Evolutionary conservation across 345 rosid genomes (phyloP), one percentile per base, ranked within the genome.

Genomic region (Syzygium aqueum): DNA sequence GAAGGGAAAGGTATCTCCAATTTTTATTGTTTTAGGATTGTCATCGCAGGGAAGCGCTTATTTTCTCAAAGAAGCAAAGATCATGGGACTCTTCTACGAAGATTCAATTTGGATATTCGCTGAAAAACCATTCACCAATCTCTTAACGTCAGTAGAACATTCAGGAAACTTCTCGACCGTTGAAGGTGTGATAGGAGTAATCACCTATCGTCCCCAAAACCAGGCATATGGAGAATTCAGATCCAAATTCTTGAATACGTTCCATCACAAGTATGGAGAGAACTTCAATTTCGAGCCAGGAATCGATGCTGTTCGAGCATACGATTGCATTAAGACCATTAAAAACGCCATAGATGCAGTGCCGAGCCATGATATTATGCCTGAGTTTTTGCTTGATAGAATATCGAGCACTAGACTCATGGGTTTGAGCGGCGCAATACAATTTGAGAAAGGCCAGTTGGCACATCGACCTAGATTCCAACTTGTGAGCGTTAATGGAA

Each of bases 21-120:
- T 92, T 87, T 92, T 93, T 50, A 85, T 93, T 27, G 87, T 94
- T 83, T 93, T 93, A 85, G 93, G 83, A 3, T 65, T 91, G 49
- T 93, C 95, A 19, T 77, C 88, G 30, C 84, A 91, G 4, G 86
- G 86, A 93, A 85, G 88, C 5, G 73, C 84, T 28, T 87, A 86
- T 56, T 30, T 93, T 85, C 88, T 94, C 84, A 85, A 88, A 85
- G 91, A 91, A 54, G 95, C 94, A 6, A 89, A 89, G 80, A 27
- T 86, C 25, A 78, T 88, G 82, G 93, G 94, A 86, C 49, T 93
- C 7, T 51, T 92, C 28, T 92, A 90, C 11, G 80, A 65, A 59
- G 92, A 91, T 86, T 88, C 94, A 7, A 93, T 87, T 11, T 93
- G 96, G 95, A 89, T 94, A 49, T 40, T 92, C 57, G 51, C 73